These are phyloP conservation scores for Candida montana DNA, from an alignment of 805 yeast genomes.

Conservation along the genomic window DNA sequence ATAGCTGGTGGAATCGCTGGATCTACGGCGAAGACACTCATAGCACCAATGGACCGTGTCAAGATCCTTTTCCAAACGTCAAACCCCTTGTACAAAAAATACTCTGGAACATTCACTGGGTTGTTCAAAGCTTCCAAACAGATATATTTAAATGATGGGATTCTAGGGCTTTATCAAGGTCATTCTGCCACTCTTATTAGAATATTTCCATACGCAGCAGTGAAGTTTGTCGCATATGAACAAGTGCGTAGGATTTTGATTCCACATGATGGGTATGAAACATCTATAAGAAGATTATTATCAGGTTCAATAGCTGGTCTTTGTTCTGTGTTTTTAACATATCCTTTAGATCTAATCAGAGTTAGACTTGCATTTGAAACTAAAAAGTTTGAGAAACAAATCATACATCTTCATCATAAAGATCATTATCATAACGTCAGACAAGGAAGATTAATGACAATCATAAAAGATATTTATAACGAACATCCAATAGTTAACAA, in stretches of 20 bases:
- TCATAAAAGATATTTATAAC: constrained; percentile 21
- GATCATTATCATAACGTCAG: constrained; percentile 20
- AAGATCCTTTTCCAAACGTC: constrained; percentile 93
- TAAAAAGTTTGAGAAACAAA: constrained; percentile 18
- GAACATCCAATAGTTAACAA: constrained; percentile 21
- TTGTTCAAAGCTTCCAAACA: constrained; percentile 63
- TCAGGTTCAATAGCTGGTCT: constrained; percentile 93
- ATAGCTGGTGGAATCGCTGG: constrained; percentile 96
- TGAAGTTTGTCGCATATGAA: constrained; percentile 94
- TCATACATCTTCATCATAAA: constrained; percentile 17
- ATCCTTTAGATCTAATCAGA: constrained; percentile 86
- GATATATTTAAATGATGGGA: constrained; percentile 67
- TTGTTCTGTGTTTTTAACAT: constrained; percentile 79
- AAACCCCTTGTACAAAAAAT: constrained; percentile 79
- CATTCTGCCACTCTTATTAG: constrained; percentile 90
- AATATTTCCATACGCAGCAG: constrained; percentile 95
- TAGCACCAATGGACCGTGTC: constrained; percentile 93
- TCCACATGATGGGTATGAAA: constrained; percentile 69
- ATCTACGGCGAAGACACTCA: constrained; percentile 88
- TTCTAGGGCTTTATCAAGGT: constrained; percentile 84
- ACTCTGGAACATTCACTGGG: constrained; percentile 76
- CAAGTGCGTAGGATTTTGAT: constrained; percentile 78
- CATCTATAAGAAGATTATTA: constrained; percentile 70
- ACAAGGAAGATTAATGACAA: constrained; percentile 28
- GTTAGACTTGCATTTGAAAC: constrained; percentile 92